phyloP scores from a whole-genome alignment of 2,329 filamentous ascomycete genomes.

The Alternaria atra region DNA sequence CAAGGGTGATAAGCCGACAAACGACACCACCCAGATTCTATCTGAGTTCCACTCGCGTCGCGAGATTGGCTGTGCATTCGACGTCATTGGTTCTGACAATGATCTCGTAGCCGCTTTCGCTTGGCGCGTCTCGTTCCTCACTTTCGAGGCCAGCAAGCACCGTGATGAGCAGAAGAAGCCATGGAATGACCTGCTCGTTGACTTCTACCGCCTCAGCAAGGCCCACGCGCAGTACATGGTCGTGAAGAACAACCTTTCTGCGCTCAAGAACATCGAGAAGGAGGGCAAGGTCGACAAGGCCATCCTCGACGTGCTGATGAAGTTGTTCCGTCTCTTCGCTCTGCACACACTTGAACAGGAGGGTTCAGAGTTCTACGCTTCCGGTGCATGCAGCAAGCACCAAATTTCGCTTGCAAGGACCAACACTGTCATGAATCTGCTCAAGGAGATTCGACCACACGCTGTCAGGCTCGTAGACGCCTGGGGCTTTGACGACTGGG shows the following conservation, averaged over 20 bases:
- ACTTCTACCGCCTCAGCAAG: slow-evolving; percentile 79
- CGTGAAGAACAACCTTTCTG: slow-evolving; percentile 80
- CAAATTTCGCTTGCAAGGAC: slow-evolving; percentile 76
- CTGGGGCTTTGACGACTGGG: slow-evolving; percentile 82
- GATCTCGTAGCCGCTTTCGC: slow-evolving; percentile 79
- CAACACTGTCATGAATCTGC: slow-evolving; percentile 72
- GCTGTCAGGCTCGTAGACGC: slow-evolving; percentile 75
- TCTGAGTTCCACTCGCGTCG: slow-evolving; percentile 69
- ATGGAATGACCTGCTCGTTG: slow-evolving; percentile 78
- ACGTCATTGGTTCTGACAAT: slow-evolving; percentile 73
- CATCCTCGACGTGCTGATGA: slow-evolving; percentile 68
- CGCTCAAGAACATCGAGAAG: slow-evolving; percentile 66
- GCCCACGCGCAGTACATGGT: slow-evolving; percentile 80
- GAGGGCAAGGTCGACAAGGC: slow-evolving; percentile 64
- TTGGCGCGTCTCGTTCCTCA: slow-evolving; percentile 77
- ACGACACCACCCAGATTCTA: slow-evolving; percentile 75
- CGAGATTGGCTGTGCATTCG: slow-evolving; percentile 77
- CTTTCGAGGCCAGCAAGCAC: slow-evolving; percentile 78
- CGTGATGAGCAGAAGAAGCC: slow-evolving; percentile 77
- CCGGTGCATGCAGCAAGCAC: slow-evolving; percentile 72
- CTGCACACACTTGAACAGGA: slow-evolving; percentile 74
- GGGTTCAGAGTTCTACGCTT: slow-evolving; percentile 76
- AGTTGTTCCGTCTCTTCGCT: slow-evolving; percentile 72
- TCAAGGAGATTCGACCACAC: slow-evolving; percentile 77
- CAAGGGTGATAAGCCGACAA: slow-evolving; percentile 69